Evolutionary conservation across 1,284 basidiomycete genomes (phyloP).

Genomic region (Microbotryum scabiosae): DNA sequence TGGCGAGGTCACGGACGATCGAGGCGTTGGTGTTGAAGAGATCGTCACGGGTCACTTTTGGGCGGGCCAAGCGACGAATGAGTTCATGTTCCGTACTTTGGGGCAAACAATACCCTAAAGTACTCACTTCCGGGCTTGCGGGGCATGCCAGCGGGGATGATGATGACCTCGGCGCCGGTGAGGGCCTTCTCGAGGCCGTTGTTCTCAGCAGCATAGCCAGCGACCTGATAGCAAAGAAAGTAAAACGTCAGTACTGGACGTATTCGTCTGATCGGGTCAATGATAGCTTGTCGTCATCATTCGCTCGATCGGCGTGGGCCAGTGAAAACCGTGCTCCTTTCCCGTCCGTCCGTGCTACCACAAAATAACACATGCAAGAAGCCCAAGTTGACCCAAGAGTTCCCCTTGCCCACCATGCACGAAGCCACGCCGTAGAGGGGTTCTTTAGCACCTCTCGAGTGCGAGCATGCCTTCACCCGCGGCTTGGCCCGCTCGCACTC

Average conservation of each 20-base stretch:
- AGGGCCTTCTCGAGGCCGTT: slow-evolving; percentile 80
- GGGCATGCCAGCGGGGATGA: slow-evolving; percentile 81
- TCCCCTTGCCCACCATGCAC: no score
- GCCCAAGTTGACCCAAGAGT: no score
- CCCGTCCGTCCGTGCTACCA: no score
- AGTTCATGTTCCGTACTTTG: not conserved
- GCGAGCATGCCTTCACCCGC: no score
- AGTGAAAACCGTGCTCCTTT: no score
- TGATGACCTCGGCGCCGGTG: slow-evolving; percentile 76
- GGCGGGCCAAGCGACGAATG: slow-evolving; percentile 68
- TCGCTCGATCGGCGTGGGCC: no score
- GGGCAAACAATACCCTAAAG: not conserved
- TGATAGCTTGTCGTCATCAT: no score
- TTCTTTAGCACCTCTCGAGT: no score
- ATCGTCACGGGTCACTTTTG: slow-evolving; percentile 84
- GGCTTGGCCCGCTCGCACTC: no score
- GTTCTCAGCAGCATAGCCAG: slow-evolving; percentile 60
- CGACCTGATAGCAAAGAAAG: slow-evolving; percentile 49
- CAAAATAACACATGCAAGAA: no score
- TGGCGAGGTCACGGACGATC: slow-evolving; percentile 91
- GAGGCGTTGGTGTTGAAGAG: slow-evolving; percentile 97
- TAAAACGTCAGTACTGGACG: not conserved
- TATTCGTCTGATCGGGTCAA: no score
- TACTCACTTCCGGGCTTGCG: slow-evolving; percentile 39
- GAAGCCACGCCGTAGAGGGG: no score